Evolutionary conservation across 805 yeast species (phyloP).

Genomic region (Saccharomycopsis fodiens): DNA sequence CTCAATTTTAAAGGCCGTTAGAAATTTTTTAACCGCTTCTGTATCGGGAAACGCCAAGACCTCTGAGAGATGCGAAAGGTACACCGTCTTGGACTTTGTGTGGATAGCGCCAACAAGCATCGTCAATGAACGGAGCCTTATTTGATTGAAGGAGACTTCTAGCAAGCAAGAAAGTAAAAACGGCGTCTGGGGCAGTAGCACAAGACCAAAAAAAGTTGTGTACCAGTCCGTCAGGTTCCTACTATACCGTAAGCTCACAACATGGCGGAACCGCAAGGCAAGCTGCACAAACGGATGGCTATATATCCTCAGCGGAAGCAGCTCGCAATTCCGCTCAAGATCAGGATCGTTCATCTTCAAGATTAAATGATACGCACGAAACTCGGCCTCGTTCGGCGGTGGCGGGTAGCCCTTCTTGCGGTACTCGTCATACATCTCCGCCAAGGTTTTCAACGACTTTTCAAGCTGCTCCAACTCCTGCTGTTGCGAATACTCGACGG

Average conservation of each 20-base stretch:
- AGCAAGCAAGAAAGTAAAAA: conserved; percentile 63
- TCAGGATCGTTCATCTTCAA: conserved; percentile 82
- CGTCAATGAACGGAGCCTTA: conserved; percentile 65
- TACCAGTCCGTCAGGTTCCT: conserved; percentile 58
- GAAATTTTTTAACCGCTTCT: conserved; percentile 47
- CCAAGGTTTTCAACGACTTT: conserved; percentile 80
- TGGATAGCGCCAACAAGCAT: conserved; percentile 62
- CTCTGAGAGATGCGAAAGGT: conserved; percentile 37
- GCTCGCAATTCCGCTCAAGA: conserved; percentile 66
- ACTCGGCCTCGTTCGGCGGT: conserved; percentile 85
- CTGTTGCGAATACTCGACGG: conserved; percentile 76
- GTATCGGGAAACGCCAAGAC: conserved; percentile 63
- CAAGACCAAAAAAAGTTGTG: conserved; percentile 53
- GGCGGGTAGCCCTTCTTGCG: conserved; percentile 52
- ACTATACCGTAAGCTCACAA: conserved; percentile 43
- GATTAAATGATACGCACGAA: conserved; percentile 78
- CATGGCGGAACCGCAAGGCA: conserved; percentile 62
- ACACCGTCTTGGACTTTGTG: conserved; percentile 59
- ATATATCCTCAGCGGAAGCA: conserved; percentile 51
- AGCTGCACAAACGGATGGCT: conserved; percentile 52
- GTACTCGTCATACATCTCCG: conserved; percentile 80
- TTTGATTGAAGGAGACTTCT: conserved; percentile 74
- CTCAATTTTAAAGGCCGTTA: conserved; percentile 56
- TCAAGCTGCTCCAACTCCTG: conserved; percentile 94
- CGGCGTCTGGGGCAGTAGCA: conserved; percentile 43